Percentiles rank a stretch among this genome's conserved stretches.
Conservation (phyloP, 73 alveolate genomes). For the Paramecium sexaurelia region DNA sequence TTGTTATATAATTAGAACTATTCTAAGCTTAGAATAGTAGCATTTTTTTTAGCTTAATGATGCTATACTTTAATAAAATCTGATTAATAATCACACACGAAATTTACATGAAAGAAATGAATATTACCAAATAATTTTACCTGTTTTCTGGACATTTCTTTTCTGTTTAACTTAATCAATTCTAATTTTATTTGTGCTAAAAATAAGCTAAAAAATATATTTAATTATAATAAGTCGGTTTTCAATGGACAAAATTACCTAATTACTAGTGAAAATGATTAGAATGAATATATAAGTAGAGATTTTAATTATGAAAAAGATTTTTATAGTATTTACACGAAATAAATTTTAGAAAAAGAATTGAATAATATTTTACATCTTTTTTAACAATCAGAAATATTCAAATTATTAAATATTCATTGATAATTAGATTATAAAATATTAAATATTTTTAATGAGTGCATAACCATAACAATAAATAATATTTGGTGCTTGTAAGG, state of each 20-base stretch:
- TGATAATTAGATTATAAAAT: background rate
- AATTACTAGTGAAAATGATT: background rate
- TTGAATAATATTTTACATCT: too few species aligned
- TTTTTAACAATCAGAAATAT: background rate
- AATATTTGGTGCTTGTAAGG: slow-evolving; percentile 52
- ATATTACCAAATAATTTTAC: too few species aligned
- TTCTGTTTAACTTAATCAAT: background rate
- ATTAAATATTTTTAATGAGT: background rate
- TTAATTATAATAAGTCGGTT: background rate
- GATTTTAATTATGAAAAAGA: background rate
- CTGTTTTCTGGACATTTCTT: background rate
- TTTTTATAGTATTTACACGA: background rate
- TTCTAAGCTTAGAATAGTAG: background rate
- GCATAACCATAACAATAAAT: background rate
- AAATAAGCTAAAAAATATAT: background rate
- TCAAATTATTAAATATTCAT: background rate
- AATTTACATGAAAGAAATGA: too few species aligned
- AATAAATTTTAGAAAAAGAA: too few species aligned
- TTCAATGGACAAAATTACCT: background rate
- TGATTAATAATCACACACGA: background rate
- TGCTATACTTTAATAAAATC: background rate
- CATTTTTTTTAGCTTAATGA: background rate
- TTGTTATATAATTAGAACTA: background rate
- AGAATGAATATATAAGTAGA: background rate
- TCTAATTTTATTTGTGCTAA: background rate